Conservation (phyloP, 306 rosid species). For the Castanea sativa region DNA sequence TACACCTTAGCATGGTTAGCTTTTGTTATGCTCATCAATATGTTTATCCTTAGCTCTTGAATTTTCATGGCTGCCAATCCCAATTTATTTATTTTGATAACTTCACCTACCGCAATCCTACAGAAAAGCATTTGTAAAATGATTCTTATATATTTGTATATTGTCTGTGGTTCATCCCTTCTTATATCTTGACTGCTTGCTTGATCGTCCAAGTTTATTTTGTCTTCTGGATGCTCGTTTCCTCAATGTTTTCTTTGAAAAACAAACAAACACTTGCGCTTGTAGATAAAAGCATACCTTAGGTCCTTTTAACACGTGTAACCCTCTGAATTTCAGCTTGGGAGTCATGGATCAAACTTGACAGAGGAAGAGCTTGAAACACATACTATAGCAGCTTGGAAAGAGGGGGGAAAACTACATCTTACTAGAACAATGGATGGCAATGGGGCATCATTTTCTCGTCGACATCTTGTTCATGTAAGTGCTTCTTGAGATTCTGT, state of each 20-base stretch:
- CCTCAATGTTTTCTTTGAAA: neutral
- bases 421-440: conserved; percentile 40
- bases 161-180: neutral
- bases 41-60: neutral
- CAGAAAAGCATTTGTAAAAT: neutral
- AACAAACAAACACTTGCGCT: neutral
- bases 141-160: neutral
- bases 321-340: conserved; percentile 55
- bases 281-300: conserved; percentile 1
- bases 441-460: conserved; percentile 44
- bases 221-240: conserved; percentile 2
- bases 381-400: conserved; percentile 89
- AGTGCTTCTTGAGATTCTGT: conserved; percentile 34
- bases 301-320: conserved; percentile 8
- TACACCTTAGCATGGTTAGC: neutral
- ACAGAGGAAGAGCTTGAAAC: conserved; percentile 86
- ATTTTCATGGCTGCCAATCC: neutral
- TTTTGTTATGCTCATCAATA: neutral
- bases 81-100: neutral
- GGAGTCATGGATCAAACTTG: conserved; percentile 73
- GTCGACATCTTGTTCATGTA: conserved; percentile 55
- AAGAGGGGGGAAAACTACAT: conserved; percentile 64
- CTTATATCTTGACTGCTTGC: neutral
- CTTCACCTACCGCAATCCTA: neutral
- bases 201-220: conserved; percentile 2